Evolutionary conservation across 192 early-diverging fungal genomes (phyloP).

Genomic region (Entomortierella chlamydospora): DNA sequence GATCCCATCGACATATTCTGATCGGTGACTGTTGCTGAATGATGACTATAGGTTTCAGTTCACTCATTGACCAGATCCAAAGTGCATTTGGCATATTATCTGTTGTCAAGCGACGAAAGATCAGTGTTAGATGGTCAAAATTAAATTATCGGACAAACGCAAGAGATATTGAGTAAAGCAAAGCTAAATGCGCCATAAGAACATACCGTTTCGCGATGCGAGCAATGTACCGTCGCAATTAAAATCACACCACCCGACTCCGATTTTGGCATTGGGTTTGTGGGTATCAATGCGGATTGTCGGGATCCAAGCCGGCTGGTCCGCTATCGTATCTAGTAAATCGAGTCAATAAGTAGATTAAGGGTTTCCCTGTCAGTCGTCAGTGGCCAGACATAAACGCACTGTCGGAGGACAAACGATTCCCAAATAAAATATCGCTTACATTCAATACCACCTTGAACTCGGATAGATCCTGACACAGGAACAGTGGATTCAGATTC

Average conservation of each 20-base stretch:
- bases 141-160: no score
- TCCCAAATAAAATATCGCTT: constrained; percentile 5
- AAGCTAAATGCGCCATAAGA: not conserved
- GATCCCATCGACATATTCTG: constrained; percentile 74
- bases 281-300: constrained; percentile 69
- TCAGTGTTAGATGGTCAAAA: no score
- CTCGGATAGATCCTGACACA: constrained; percentile 55
- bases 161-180: no score
- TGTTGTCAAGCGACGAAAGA: no score
- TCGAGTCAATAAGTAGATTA: not conserved
- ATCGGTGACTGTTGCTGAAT: constrained; percentile 73
- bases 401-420: not conserved
- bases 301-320: constrained; percentile 69
- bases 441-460: constrained; percentile 42
- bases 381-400: no score
- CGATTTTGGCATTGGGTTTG: constrained; percentile 79
- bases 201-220: constrained; percentile 76
- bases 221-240: constrained; percentile 70
- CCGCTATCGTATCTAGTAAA: constrained; percentile 62
- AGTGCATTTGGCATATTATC: constrained; percentile 80
- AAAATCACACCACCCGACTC: constrained; percentile 76
- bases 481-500: constrained; percentile 28
- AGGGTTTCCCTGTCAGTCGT: no score
- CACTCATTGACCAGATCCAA: constrained; percentile 80
- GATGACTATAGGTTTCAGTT: constrained; percentile 59